These are phyloP conservation scores for Fusarium sp. DNA, from an alignment of 2,329 filamentous ascomycete genomes.

Conservation along the genomic window DNA sequence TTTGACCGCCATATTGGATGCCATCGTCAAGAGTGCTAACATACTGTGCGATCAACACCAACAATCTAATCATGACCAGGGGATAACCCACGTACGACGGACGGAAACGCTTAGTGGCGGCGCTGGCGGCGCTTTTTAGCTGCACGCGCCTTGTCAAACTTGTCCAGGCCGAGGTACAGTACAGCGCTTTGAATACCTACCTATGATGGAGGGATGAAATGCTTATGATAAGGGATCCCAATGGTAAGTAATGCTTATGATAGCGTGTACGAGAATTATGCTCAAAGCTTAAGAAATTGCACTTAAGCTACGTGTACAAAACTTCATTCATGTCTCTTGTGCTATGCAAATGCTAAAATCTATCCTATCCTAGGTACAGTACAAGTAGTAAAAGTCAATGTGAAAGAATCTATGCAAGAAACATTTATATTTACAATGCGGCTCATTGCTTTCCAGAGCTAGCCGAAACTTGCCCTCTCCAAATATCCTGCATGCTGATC, in stretches of 20 bases:
- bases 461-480: slow-evolving; percentile 24
- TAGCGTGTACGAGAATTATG: neutral
- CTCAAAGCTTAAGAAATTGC: neutral
- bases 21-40: slow-evolving; percentile 1
- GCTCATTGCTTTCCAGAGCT: slow-evolving; percentile 19
- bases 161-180: slow-evolving; percentile 18
- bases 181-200: neutral
- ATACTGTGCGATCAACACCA: slow-evolving; percentile 18
- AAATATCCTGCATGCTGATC: slow-evolving; percentile 29
- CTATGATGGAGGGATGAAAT: neutral
- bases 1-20: slow-evolving; percentile 34
- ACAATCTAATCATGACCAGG: slow-evolving; percentile 21
- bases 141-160: slow-evolving; percentile 13
- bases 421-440: slow-evolving; percentile 32
- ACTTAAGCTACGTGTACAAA: slow-evolving; percentile 7
- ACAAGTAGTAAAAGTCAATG: neutral
- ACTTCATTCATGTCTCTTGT: slow-evolving; percentile 15
- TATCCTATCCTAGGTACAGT: slow-evolving; percentile 5
- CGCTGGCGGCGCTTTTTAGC: slow-evolving; percentile 11
- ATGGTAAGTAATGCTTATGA: slow-evolving; percentile 1
- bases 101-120: slow-evolving; percentile 31
- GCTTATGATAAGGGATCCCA: neutral
- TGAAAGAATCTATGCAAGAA: slow-evolving; percentile 12
- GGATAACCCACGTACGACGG: slow-evolving; percentile 20
- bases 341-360: slow-evolving; percentile 1